phyloP scores from a whole-genome alignment of 768 basidiomycete species.

The Auriscalpium orientale region DNA sequence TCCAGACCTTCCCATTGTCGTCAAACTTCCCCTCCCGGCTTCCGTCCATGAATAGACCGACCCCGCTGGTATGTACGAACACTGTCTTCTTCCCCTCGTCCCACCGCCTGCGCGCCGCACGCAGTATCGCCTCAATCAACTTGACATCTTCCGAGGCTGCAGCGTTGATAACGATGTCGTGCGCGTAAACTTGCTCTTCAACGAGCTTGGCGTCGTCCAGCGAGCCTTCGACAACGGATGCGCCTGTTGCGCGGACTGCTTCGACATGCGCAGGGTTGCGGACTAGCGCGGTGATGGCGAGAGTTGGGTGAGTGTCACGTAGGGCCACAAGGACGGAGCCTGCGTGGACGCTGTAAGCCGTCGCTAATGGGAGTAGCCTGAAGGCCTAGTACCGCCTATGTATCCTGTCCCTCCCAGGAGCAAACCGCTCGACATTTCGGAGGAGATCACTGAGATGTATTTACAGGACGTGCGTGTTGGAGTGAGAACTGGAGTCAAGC shows the following conservation, averaged over 20 bases:
- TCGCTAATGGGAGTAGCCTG: not conserved
- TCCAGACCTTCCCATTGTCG: constrained; percentile 1
- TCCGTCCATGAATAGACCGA: not conserved
- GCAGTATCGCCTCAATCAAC: constrained; percentile 2
- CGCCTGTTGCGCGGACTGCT: not conserved
- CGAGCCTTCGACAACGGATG: constrained; percentile 1
- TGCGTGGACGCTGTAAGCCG: not conserved
- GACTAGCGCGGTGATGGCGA: constrained; percentile 6
- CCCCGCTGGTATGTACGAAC: constrained; percentile 8
- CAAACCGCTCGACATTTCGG: constrained; percentile 4
- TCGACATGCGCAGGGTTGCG: constrained; percentile 1
- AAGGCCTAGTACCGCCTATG: constrained; percentile 3
- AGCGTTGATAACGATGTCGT: constrained; percentile 1
- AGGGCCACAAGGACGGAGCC: constrained; percentile 5
- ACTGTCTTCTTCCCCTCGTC: not conserved
- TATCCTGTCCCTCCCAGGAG: constrained; percentile 9
- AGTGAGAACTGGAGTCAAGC: no score
- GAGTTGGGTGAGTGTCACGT: not conserved
- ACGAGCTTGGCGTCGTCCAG: constrained; percentile 1
- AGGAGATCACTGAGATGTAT: no score
- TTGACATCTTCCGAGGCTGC: constrained; percentile 1
- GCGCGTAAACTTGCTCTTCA: not conserved
- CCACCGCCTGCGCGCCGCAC: constrained; percentile 1
- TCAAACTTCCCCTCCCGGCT: constrained; percentile 4
- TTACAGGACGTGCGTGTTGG: no score